Evolutionary conservation across 2,329 filamentous ascomycete genomes (phyloP), one percentile per base, ranked within the genome.

Genomic region (Septoria linicola): DNA sequence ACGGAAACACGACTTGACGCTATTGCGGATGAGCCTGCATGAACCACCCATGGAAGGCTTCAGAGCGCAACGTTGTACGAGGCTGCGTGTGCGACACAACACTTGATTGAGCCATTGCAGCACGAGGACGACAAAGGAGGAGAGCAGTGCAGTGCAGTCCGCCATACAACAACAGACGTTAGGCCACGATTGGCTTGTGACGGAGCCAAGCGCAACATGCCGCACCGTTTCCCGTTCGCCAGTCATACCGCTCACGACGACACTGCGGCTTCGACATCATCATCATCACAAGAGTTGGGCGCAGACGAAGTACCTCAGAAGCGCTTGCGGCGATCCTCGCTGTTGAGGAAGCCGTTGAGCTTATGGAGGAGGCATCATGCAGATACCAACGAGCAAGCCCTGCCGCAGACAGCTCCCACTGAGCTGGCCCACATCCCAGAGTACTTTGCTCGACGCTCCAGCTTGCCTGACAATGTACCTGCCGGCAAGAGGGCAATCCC

Each of bases 401-500:
- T 54, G n/a, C 60, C 57, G 41, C 55, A 58, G 41, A 59, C 57
- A 25, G 58, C 55, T 30, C 55, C 59, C 10, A 51, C 54, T 4
- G 58, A 59, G 65, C 48, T 68, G 64, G 46, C 66, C 47, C 54
- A 64, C 44, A 69, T 49, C 20, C 36, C 44, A 17, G 55, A 59
- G 8, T 59, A 61, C 48, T 59, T 59, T 11, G 36, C 31, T 13
- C 47, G 54, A 17, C 48, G 62, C 21, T 53, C 60, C 11, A 63
- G 61, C 50, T 45, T 60, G 36, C 51, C 55, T 21, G 60, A 62
- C 30, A 43, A 59, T 13, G 46, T 53, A n/a, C 51, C 51, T 57
- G 58, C 34, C 59, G 61, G 43, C 61, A 70, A 42, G 61, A 55
- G 60, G 36, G 66, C 66, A 11, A 82, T 91, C 13, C 86, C 89